A percentile compares a stretch with the other conserved stretches of the same genome.
These are phyloP conservation scores for Daldinia loculata DNA, from an alignment of 495 filamentous ascomycete genomes.

Conservation along the genomic window DNA sequence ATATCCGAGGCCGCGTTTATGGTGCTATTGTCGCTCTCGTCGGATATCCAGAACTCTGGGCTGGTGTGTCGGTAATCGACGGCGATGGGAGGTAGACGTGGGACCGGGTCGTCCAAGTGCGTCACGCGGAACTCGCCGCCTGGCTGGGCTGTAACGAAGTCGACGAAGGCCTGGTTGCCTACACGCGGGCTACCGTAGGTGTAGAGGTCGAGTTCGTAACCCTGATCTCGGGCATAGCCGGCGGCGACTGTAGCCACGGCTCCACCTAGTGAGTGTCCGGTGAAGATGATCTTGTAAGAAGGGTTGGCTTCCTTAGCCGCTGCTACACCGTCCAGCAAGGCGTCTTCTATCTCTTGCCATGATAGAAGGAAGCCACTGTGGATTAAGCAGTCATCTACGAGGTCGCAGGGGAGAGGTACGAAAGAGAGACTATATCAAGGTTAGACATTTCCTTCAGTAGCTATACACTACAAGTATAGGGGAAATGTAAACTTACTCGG, in stretches of 20 bases:
- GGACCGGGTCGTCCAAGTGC: conserved; percentile 72
- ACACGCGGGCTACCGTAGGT: conserved; percentile 75
- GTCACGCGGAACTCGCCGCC: conserved; percentile 70
- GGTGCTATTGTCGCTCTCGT: conserved; percentile 30
- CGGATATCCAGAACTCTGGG: conserved; percentile 71
- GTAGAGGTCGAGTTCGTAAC: conserved; percentile 58
- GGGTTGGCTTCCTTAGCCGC: conserved; percentile 52
- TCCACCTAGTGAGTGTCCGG: conserved; percentile 75
- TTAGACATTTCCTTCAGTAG: conserved; percentile 6
- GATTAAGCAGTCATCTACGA: conserved; percentile 45
- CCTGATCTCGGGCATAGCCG: conserved; percentile 62
- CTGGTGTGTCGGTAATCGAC: conserved; percentile 68
- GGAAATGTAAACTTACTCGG: conserved; percentile 59
- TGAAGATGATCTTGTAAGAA: conserved; percentile 63
- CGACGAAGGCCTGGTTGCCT: conserved; percentile 64
- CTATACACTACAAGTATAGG: neutral
- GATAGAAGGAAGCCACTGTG: conserved; percentile 54
- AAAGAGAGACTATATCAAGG: conserved; percentile 45
- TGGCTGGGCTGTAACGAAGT: conserved; percentile 61
- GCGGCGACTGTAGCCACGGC: conserved; percentile 71
- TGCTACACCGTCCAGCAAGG: conserved; percentile 37
- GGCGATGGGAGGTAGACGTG: conserved; percentile 65
- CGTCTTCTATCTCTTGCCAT: conserved; percentile 47
- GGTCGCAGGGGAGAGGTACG: conserved; percentile 44
- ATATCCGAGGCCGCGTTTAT: conserved; percentile 46